Base-by-base conservation (phyloP, 179 eudicot species). In the Spergularia azorica region DNA sequence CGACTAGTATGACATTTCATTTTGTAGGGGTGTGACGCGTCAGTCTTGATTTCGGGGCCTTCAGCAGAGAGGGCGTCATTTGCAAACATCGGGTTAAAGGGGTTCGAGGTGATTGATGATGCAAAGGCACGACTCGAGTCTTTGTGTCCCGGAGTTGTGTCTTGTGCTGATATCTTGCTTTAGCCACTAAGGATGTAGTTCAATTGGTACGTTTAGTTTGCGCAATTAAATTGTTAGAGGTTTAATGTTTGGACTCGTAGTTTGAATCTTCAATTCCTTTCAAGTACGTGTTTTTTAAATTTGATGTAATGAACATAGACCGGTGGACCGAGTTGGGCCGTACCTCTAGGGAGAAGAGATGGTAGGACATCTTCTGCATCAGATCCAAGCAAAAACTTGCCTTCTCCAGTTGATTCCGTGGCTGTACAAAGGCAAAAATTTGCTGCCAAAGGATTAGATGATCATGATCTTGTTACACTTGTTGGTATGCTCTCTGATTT, bases 151-250 rank as follows among this genome's bases (percentile, higher is more conserved):
- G 93, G 93, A 64, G 81, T 86, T 63, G 93, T 90, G 65, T 92
- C 97, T 11, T 92, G 97, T 83, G 94, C 97, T 66, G 97, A 92
- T 75, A 89, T 92, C 16, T 73, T 92, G 91, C 95, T 38, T 78
- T 90, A 81, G 91, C 94, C 58, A 92, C 95, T 77, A 90, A 90
- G 4, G 97, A 92, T 79, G 80, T 91, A n/a, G 97, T 92, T 9
- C 87, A 74, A 65, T 79, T 92, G 90, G 97, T 92, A 84, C 54
- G 46, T 54, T 15, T 36, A 20, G 1, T 60, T 5, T 43, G 32
- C 8, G 8, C 48, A 43, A 4, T 5, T 43, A 43, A 43, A 43
- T 4, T 43, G 48, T 43, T 43, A 43, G 8, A 43, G 48, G 48
- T 43, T 36, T 6, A 12, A 39, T 16, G 16, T 18, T 41, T 32